Conservation (phyloP, 169 alveolate species). For the Miamiensis avidus region DNA sequence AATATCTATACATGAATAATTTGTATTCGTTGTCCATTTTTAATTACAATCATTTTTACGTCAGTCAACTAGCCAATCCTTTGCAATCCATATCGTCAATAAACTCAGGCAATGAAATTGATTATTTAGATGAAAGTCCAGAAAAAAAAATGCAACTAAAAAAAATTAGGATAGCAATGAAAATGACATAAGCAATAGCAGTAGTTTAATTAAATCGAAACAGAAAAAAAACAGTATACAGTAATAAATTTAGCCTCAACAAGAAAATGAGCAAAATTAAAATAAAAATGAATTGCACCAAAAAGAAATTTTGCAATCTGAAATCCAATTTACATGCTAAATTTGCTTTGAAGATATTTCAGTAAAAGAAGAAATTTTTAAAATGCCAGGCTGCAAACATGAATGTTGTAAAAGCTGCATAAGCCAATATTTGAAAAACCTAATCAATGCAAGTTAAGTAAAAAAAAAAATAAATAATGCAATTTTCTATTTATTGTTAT, state of each 20-base stretch:
- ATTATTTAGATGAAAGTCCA: not conserved
- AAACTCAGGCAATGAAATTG: not conserved
- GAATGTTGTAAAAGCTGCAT: not conserved
- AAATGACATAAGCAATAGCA: not conserved
- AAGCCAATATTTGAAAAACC: not conserved
- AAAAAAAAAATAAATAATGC: no score
- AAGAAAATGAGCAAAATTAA: no score
- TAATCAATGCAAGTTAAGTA: not conserved
- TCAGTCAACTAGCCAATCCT: no score
- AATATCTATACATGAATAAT: no score
- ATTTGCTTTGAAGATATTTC: not conserved
- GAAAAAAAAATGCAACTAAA: not conserved
- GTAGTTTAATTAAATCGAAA: not conserved
- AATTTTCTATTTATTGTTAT: no score
- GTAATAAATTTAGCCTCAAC: not conserved
- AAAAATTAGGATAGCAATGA: not conserved
- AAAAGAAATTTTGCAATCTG: no score
- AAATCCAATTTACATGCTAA: not conserved
- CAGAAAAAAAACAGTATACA: not conserved
- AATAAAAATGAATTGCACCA: no score
- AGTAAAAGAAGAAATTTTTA: no score
- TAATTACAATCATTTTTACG: no score
- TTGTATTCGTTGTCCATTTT: no score
- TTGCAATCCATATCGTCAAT: no score
- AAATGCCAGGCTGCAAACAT: not conserved